Evolutionary conservation across 2,329 filamentous ascomycete species (phyloP).

Genomic region (Colletotrichum theobromicola): DNA sequence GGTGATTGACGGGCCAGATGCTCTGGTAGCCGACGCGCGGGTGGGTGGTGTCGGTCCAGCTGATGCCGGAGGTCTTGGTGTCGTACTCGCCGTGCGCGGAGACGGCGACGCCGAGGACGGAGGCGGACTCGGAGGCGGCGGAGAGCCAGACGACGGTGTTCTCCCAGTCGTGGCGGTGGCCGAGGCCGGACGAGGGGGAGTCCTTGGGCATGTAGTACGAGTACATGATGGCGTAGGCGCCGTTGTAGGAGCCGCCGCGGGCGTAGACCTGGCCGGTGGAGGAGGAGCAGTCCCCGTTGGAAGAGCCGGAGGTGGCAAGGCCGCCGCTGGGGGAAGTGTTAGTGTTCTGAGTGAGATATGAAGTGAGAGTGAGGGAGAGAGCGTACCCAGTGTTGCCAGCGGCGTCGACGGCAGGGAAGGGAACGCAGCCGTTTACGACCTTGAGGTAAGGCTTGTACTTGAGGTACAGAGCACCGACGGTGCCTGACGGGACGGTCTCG

Average conservation of each 20-base stretch:
- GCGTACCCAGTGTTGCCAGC: constrained; percentile 60
- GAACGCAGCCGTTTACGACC: constrained; percentile 65
- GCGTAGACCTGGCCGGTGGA: constrained; percentile 39
- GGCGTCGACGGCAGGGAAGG: constrained; percentile 65
- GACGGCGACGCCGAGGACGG: constrained; percentile 34
- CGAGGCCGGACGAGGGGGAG: constrained; percentile 35
- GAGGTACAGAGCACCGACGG: constrained; percentile 32
- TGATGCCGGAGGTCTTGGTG: constrained; percentile 26
- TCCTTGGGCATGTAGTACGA: constrained; percentile 47
- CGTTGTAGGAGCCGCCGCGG: constrained; percentile 29
- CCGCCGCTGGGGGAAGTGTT: constrained; percentile 28
- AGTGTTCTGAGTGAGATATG: not conserved
- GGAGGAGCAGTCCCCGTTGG: constrained; percentile 30
- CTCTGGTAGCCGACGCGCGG: constrained; percentile 36
- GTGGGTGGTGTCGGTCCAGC: constrained; percentile 28
- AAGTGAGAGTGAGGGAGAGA: not conserved
- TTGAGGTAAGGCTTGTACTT: constrained; percentile 39
- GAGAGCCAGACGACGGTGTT: constrained; percentile 37
- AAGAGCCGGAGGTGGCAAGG: constrained; percentile 28
- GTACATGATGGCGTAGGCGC: constrained; percentile 36
- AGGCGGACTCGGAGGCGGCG: constrained; percentile 26
- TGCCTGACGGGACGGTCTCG: constrained; percentile 33
- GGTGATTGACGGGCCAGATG: constrained; percentile 37
- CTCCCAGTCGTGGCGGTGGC: constrained; percentile 44
- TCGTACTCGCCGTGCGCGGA: constrained; percentile 37